These are phyloP conservation scores for Globisporangium spinosum DNA, from an alignment of 352 stramenopile species.

Conservation along the genomic window DNA sequence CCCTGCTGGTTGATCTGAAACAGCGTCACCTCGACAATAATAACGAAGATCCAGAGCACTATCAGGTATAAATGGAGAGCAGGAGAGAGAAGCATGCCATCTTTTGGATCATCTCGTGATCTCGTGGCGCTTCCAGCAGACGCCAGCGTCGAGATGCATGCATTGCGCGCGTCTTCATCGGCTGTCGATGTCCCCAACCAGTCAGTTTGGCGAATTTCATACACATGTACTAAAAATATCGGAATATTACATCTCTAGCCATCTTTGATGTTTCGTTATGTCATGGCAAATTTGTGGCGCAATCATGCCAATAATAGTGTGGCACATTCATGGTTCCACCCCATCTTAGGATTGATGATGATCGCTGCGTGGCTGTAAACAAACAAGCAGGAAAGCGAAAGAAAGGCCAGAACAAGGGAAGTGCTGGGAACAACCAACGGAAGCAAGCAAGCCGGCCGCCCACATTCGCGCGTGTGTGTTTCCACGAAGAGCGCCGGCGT, in stretches of 20 bases:
- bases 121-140: not conserved
- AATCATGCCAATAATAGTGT: not conserved
- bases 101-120: not conserved
- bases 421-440: not conserved
- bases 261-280: too few species aligned
- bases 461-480: not conserved
- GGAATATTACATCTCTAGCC: constrained; percentile 5
- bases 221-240: constrained; percentile 7
- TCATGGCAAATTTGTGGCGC: too few species aligned
- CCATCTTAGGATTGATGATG: not conserved
- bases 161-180: not conserved
- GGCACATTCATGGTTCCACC: not conserved
- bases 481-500: not conserved
- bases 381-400: not conserved
- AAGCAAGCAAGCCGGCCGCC: not conserved
- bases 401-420: not conserved
- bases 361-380: not conserved
- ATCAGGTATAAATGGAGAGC: constrained; percentile 11
- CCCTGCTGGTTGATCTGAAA: not conserved
- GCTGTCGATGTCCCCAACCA: not conserved
- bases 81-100: not conserved
- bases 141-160: not conserved
- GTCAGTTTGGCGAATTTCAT: not conserved
- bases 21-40: constrained; percentile 40
- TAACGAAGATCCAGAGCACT: constrained; percentile 13